Evolutionary conservation across 164 flowering plant genomes (phyloP), one percentile per base, ranked within the genome.

Genomic region (Paratinospora sagittata): DNA sequence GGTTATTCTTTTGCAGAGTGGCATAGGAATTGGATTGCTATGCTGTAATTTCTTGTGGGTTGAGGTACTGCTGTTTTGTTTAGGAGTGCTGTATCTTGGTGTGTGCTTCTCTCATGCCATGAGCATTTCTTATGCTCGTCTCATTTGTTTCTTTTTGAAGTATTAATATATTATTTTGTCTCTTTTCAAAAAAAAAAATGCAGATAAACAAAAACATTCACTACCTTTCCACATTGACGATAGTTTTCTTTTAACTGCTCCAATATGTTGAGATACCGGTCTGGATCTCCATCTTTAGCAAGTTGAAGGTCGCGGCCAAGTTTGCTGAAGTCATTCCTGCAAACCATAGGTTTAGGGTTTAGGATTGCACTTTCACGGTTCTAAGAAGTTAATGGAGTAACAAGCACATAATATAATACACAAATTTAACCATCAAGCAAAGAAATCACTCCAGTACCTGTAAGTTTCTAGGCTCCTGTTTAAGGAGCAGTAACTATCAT

Each of bases 161-260:
- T n/a, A n/a, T n/a, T n/a, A n/a, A n/a, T n/a, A n/a, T n/a, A n/a
- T n/a, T n/a, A n/a, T n/a, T n/a, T n/a, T n/a, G n/a, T n/a, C n/a
- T n/a, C n/a, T n/a, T n/a, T n/a, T n/a, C n/a, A n/a, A n/a, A n/a
- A n/a, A n/a, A n/a, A n/a, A n/a, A n/a, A n/a, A n/a, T n/a, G n/a
- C n/a, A n/a, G n/a, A n/a, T n/a, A n/a, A 41, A 17, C 1, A 45
- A 30, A 30, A 60, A 30, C 36, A 41, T 8, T 34, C 58, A 81
- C 64, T 83, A 95, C 99, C 86, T 67, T 34, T 73, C 87, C 90
- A 83, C 84, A 83, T 55, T 78, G 88, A 14, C 79, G 83, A 83
- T 88, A 95, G 24, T 88, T 84, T 63, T 88, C 91, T 79, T 64
- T 88, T 77, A 95, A 65, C 75, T 88, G 90, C 47, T 67, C 83